Evolutionary conservation across 225 moss, liverwort and hornwort species (phyloP).

Genomic region (Asterella californica): DNA sequence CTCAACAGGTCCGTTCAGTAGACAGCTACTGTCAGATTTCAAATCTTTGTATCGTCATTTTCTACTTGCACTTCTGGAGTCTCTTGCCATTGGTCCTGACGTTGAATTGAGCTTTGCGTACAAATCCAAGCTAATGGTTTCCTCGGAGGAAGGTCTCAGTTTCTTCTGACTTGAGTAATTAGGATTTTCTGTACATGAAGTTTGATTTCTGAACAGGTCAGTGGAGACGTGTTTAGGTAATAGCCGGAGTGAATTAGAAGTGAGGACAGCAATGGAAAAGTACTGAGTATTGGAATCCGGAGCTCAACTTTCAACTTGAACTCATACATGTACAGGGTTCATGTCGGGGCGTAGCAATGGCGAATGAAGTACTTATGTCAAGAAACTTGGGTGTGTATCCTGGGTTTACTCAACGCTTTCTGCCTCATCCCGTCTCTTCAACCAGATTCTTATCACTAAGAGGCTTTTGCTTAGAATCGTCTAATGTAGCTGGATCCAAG

Average conservation of each 20-base stretch:
- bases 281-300: background rate
- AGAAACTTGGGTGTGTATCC: constrained; percentile 23
- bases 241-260: background rate
- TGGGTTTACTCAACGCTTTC: constrained; percentile 14
- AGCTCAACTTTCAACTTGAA: background rate
- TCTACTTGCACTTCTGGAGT: background rate
- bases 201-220: too few relatives aligned
- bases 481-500: constrained; percentile 45
- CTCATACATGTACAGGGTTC: background rate
- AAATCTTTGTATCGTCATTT: background rate
- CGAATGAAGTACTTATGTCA: constrained; percentile 20
- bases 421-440: constrained; percentile 17
- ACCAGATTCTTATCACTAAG: constrained; percentile 6
- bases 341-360: constrained; percentile 20
- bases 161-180: too few relatives aligned
- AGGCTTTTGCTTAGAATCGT: constrained; percentile 27
- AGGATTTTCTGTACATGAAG: too few relatives aligned
- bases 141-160: too few relatives aligned
- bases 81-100: too few relatives aligned
- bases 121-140: too few relatives aligned
- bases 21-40: background rate
- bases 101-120: too few relatives aligned
- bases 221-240: too few relatives aligned
- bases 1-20: constrained; percentile 9
- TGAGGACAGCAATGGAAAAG: background rate